Base-by-base conservation (phyloP, 148 eudicot genomes). In the Fagopyrum esculentum region DNA sequence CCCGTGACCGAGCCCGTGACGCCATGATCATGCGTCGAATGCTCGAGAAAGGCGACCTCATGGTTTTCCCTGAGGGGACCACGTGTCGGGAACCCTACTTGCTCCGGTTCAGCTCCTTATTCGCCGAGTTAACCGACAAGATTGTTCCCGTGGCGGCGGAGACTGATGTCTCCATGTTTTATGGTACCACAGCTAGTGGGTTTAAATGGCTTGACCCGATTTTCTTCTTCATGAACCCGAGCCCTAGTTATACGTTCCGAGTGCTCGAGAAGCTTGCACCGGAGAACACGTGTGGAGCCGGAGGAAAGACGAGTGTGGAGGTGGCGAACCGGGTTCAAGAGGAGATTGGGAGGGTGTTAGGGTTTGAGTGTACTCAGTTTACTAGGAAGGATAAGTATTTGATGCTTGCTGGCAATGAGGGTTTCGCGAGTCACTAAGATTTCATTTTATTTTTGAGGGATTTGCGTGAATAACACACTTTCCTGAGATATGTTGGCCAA, bases 151-250 rank as follows among this genome's bases (percentile, higher is more conserved):
- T 49, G 52, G 52, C 52, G 9, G 9, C 52, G 12, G 52, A 49
- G 52, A 12, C 52, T 7, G 9, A 49, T 9, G 52, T 49, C 52
- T 49, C 8, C 11, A 49, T 49, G 52, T 49, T 49, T 22, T 22
- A 22, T 22, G 26, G 26, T 22, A 22, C 26, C 26, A 22, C 26
- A 0, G 26, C 26, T 22, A 22, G 26, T 22, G 26, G 26, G 26
- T 22, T 22, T 22, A 22, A 22, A 22, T 22, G 26, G 26, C 26
- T 22, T 22, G 26, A 22, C 26, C 26, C 26, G 26, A 22, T 22
- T 22, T 93, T 87, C 85, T 93, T 93, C 86, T 29, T 93, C 71
- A 89, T 91, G 94, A 91, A 93, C 80, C 98, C 98, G 2, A 80
- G 85, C 43, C 97, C 98, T 2, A 69, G 76, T 4, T 93, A 93